A percentile compares a stretch with the other conserved stretches of the same genome.
Evolutionary conservation across 805 yeast species (phyloP).

Genomic region (Lachancea fermentati): DNA sequence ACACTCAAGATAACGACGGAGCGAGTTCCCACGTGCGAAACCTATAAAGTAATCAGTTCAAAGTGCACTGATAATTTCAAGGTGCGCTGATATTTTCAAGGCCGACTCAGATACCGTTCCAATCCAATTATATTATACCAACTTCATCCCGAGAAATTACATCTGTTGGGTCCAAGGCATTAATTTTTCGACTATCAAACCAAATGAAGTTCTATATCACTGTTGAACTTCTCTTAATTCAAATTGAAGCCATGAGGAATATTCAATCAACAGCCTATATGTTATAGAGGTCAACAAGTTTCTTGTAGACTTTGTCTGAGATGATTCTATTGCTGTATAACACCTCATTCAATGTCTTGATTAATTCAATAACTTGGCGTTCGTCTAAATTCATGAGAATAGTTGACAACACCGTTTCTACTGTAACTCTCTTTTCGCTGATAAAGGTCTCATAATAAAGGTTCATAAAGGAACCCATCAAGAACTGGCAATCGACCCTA

Average conservation of each 20-base stretch:
- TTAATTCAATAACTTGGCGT: slow-evolving; percentile 58
- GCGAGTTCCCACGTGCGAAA: neutral
- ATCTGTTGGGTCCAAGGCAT: too few relatives aligned
- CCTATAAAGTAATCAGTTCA: neutral
- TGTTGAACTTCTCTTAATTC: neutral
- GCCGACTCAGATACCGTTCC: too few relatives aligned
- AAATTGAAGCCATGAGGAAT: neutral
- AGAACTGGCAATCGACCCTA: slow-evolving; percentile 94
- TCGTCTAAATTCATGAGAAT: slow-evolving; percentile 65
- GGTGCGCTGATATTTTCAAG: neutral
- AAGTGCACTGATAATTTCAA: neutral
- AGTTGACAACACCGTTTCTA: slow-evolving; percentile 69
- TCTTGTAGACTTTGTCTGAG: slow-evolving; percentile 31
- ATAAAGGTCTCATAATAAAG: slow-evolving; percentile 90
- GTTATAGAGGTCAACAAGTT: slow-evolving; percentile 30
- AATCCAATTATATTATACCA: too few relatives aligned
- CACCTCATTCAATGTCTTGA: slow-evolving; percentile 43
- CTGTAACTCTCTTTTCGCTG: slow-evolving; percentile 62
- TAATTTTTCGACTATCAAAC: too few relatives aligned
- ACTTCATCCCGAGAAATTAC: too few relatives aligned
- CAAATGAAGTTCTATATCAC: neutral
- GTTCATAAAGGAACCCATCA: slow-evolving; percentile 94
- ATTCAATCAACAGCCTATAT: neutral
- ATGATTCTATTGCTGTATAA: slow-evolving; percentile 38
- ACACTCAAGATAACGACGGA: neutral